Evolutionary conservation across 257 asterid species (phyloP).

Genomic region (Scutellaria baicalensis): DNA sequence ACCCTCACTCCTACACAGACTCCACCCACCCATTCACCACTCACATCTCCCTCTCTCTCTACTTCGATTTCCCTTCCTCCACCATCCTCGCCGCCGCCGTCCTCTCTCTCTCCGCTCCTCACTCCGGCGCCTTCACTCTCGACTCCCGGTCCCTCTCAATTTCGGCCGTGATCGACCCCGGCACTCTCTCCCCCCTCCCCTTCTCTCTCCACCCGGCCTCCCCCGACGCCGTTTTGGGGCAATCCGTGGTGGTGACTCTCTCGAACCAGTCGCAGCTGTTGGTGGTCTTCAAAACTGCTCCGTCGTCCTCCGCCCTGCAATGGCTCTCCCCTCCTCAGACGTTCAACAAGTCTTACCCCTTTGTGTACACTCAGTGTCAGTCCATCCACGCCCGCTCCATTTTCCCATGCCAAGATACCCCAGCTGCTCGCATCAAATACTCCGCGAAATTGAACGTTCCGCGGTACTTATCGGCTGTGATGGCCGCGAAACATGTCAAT

Average conservation of each 20-base stretch:
- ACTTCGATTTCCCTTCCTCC: slow-evolving; percentile 78
- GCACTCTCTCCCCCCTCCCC: slow-evolving; percentile 43
- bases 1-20: slow-evolving; percentile 89
- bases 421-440: slow-evolving; percentile 71
- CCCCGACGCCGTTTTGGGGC: slow-evolving; percentile 55
- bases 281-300: slow-evolving; percentile 45
- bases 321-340: slow-evolving; percentile 94
- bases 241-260: slow-evolving; percentile 45
- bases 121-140: slow-evolving; percentile 60
- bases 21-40: slow-evolving; percentile 77
- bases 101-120: slow-evolving; percentile 55
- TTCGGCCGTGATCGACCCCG: slow-evolving; percentile 49
- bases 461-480: slow-evolving; percentile 58
- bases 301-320: slow-evolving; percentile 72
- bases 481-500: slow-evolving; percentile 62
- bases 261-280: slow-evolving; percentile 47
- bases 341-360: slow-evolving; percentile 62
- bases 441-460: slow-evolving; percentile 71
- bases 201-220: slow-evolving; percentile 36
- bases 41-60: slow-evolving; percentile 72
- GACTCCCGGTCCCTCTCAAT: slow-evolving; percentile 78
- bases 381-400: slow-evolving; percentile 91
- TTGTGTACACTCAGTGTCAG: slow-evolving; percentile 92
- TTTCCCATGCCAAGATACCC: slow-evolving; percentile 97
- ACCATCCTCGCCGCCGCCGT: slow-evolving; percentile 68